Percentiles rank a stretch among this genome's conserved stretches.
Evolutionary conservation across 371 early-diverging fungal species (phyloP).

Genomic region (Mucor sp.): DNA sequence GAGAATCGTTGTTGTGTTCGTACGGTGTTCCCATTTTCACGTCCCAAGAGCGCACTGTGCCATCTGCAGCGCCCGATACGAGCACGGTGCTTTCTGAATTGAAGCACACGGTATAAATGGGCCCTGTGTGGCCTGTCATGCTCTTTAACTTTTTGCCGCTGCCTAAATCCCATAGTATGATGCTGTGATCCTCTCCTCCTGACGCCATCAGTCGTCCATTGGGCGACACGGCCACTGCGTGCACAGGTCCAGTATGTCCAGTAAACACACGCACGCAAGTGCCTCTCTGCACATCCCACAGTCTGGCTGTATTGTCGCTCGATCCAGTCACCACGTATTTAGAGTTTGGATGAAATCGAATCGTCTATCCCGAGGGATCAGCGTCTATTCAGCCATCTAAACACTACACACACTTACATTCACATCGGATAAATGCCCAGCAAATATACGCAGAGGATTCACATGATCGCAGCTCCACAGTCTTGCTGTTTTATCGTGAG

Average conservation of each 20-base stretch:
- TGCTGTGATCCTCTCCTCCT: slow-evolving; percentile 86
- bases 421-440: slow-evolving; percentile 98
- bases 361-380: slow-evolving; percentile 48
- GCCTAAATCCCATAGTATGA: slow-evolving; percentile 98
- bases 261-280: slow-evolving; percentile 93
- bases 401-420: slow-evolving; percentile 62
- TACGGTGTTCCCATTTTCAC: slow-evolving; percentile 64
- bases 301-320: slow-evolving; percentile 91
- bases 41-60: slow-evolving; percentile 96
- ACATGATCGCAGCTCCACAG: slow-evolving; percentile 97
- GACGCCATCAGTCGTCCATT: slow-evolving; percentile 95
- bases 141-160: slow-evolving; percentile 81
- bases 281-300: slow-evolving; percentile 97
- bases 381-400: not conserved
- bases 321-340: slow-evolving; percentile 97
- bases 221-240: slow-evolving; percentile 90
- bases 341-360: slow-evolving; percentile 98
- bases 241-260: slow-evolving; percentile 89
- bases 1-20: slow-evolving; percentile 3
- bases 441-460: slow-evolving; percentile 96
- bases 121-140: slow-evolving; percentile 85
- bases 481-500: slow-evolving; percentile 95
- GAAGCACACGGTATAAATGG: slow-evolving; percentile 91
- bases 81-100: slow-evolving; percentile 84
- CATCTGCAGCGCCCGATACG: slow-evolving; percentile 91